phyloP scores from a whole-genome alignment of 2,329 filamentous ascomycete genomes.

The Alternaria infectoria region DNA sequence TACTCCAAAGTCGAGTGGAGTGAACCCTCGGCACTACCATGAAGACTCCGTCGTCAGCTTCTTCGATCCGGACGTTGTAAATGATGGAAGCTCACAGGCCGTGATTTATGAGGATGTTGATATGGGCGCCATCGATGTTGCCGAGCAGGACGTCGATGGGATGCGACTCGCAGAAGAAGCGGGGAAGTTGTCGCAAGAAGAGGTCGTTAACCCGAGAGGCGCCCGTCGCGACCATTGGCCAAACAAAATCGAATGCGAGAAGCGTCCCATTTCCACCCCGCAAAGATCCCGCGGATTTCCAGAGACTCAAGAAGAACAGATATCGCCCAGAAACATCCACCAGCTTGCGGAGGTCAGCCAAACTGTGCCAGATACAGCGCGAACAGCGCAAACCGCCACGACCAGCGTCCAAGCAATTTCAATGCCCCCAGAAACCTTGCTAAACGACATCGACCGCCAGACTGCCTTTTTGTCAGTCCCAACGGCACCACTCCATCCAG shows the following conservation, averaged over 20 bases:
- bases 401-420: neutral
- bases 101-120: neutral
- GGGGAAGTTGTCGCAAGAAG: neutral
- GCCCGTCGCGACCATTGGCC: neutral
- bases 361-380: neutral
- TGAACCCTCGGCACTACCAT: neutral
- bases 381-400: neutral
- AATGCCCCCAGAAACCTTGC: neutral
- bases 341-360: neutral
- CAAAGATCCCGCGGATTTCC: neutral
- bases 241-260: neutral
- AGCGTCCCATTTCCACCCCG: neutral
- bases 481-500: neutral
- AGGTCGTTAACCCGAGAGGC: neutral
- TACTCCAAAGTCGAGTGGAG: neutral
- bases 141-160: neutral
- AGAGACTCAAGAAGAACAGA: neutral
- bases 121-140: neutral
- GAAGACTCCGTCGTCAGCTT: neutral
- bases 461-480: neutral
- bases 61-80: neutral
- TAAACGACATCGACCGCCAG: neutral
- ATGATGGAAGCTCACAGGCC: neutral
- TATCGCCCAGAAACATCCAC: neutral
- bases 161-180: neutral